phyloP scores from a whole-genome alignment of 2,329 filamentous ascomycete species.

The Grosmannia serpens region DNA sequence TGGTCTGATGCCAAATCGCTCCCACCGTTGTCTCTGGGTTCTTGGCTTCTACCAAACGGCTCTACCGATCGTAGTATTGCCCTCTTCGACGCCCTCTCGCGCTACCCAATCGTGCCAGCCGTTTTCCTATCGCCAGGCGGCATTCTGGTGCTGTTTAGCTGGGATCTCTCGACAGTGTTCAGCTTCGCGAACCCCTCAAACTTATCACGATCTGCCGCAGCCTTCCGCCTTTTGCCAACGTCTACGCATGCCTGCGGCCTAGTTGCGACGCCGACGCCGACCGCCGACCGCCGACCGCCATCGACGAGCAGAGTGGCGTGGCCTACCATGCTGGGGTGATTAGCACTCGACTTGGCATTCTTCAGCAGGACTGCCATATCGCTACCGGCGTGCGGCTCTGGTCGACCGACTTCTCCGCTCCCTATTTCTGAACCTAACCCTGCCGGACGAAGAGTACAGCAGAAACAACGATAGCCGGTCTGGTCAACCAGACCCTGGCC shows the following conservation, averaged over 20 bases:
- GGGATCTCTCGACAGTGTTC: not conserved
- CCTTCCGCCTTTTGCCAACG: not conserved
- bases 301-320: not conserved
- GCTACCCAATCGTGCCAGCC: not conserved
- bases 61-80: not conserved
- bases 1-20: not conserved
- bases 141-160: not conserved
- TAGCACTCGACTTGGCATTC: not conserved
- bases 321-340: not conserved
- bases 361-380: not conserved
- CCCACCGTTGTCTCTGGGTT: not conserved
- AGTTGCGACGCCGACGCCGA: not conserved
- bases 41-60: not conserved
- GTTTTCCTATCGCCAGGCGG: not conserved
- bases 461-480: not conserved
- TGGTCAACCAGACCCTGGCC: no score
- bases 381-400: not conserved
- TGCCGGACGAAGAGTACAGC: not conserved
- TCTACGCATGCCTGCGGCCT: not conserved
- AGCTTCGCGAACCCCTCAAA: not conserved
- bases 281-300: not conserved
- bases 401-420: not conserved
- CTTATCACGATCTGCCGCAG: not conserved
- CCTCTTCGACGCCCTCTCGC: not conserved
- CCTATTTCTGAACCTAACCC: not conserved